Evolutionary conservation across 78 protist genomes (phyloP).

Genomic region (Monosiga brevicollis): DNA sequence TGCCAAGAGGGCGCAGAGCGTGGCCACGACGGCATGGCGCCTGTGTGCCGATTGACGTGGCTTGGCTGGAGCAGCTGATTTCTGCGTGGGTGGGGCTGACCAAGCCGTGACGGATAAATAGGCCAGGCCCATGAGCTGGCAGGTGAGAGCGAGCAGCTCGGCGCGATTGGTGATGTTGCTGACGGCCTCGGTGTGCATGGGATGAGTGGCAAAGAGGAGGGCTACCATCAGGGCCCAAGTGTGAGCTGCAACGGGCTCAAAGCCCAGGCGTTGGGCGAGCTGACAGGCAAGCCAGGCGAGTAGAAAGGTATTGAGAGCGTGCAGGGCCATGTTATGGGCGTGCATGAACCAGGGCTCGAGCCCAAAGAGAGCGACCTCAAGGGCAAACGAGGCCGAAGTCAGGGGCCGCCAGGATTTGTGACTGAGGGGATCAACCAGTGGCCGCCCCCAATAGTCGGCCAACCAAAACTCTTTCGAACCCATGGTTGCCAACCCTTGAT

Average conservation of each 20-base stretch:
- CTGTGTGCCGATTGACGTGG: no score
- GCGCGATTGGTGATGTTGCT: conserved; percentile 41
- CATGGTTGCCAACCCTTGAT: no score
- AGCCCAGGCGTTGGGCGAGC: neutral
- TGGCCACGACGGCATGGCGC: no score
- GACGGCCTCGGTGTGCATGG: conserved; percentile 55
- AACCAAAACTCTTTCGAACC: no score
- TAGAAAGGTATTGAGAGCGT: neutral
- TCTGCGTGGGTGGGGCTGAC: neutral
- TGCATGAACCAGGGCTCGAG: neutral
- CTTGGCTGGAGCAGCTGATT: no score
- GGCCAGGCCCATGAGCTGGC: neutral
- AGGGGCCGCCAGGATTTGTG: conserved; percentile 52
- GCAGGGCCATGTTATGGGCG: conserved; percentile 11
- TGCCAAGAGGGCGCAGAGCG: neutral
- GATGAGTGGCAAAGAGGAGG: conserved; percentile 39
- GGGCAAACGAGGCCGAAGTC: conserved; percentile 14
- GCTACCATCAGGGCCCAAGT: neutral
- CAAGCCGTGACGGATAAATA: neutral
- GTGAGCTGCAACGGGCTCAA: neutral
- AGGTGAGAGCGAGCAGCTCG: conserved; percentile 22
- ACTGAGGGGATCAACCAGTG: neutral
- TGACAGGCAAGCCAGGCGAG: no score
- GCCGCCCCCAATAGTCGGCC: neutral
- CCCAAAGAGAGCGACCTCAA: neutral